phyloP scores from a whole-genome alignment of 306 rosid species.

The Notholithocarpus densiflorus region DNA sequence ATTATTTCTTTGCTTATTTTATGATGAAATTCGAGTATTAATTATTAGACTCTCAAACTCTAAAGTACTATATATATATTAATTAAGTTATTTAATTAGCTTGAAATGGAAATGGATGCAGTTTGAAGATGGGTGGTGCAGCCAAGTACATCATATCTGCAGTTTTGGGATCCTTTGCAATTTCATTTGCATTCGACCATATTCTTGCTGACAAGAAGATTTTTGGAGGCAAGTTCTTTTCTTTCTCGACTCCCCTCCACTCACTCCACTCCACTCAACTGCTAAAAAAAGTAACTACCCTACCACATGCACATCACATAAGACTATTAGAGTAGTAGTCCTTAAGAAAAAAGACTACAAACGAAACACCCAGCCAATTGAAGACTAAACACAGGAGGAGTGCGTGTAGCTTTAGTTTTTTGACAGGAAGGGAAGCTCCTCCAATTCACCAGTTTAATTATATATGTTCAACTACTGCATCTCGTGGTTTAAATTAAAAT shows the following conservation, averaged over 20 bases:
- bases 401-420: too few relatives aligned
- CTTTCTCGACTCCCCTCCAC: not conserved
- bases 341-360: not conserved
- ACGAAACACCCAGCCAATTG: not conserved
- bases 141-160: conserved; percentile 49
- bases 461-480: not conserved
- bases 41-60: too few relatives aligned
- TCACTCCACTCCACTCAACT: too few relatives aligned
- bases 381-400: not conserved
- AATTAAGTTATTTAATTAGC: too few relatives aligned
- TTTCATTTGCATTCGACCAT: conserved; percentile 50
- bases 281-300: not conserved
- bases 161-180: conserved; percentile 39
- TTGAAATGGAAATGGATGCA: not conserved
- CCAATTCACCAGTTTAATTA: not conserved
- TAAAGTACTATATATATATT: too few relatives aligned
- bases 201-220: conserved; percentile 57
- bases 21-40: too few relatives aligned
- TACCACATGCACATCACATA: not conserved
- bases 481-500: not conserved
- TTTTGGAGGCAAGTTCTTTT: conserved; percentile 60
- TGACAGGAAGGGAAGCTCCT: too few relatives aligned
- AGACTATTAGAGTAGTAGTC: not conserved
- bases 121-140: conserved; percentile 44
- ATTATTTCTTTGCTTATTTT: too few relatives aligned